Conservation (phyloP, 495 filamentous ascomycete species). For the Sabuloglossum arenarium region DNA sequence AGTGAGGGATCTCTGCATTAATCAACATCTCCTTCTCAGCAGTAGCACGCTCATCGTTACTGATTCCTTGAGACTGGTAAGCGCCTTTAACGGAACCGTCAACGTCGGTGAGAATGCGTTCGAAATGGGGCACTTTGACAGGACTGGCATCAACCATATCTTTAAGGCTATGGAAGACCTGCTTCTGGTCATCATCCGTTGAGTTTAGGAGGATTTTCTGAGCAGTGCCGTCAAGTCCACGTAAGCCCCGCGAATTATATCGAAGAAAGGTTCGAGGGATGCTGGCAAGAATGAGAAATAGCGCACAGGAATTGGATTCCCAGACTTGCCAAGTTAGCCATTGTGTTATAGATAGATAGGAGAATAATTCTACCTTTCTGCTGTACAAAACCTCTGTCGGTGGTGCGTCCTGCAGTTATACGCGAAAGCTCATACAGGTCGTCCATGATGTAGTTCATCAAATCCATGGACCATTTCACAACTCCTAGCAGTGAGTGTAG, state of each 20-base stretch:
- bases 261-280: slow-evolving; percentile 15
- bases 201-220: slow-evolving; percentile 8
- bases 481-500: not conserved
- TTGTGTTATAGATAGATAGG: not conserved
- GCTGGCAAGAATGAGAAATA: slow-evolving; percentile 15
- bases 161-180: slow-evolving; percentile 12
- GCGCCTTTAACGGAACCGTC: slow-evolving; percentile 14
- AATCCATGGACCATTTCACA: slow-evolving; percentile 18
- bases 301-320: slow-evolving; percentile 16
- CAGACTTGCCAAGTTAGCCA: slow-evolving; percentile 6
- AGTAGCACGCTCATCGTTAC: slow-evolving; percentile 12
- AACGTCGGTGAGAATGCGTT: slow-evolving; percentile 16
- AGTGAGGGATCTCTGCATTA: slow-evolving; percentile 15
- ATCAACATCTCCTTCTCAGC: slow-evolving; percentile 17
- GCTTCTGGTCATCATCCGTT: slow-evolving; percentile 10
- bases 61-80: slow-evolving; percentile 10
- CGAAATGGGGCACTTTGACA: slow-evolving; percentile 15
- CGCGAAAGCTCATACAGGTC: slow-evolving; percentile 16
- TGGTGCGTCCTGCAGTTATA: slow-evolving; percentile 7
- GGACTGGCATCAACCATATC: slow-evolving; percentile 15
- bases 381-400: slow-evolving; percentile 12
- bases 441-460: slow-evolving; percentile 14
- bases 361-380: slow-evolving; percentile 7
- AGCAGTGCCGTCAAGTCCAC: slow-evolving; percentile 12
- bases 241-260: slow-evolving; percentile 14